Evolutionary conservation across 192 early-diverging fungal species (phyloP), one percentile per base, ranked within the genome.

Genomic region (Powellomyces hirtus): DNA sequence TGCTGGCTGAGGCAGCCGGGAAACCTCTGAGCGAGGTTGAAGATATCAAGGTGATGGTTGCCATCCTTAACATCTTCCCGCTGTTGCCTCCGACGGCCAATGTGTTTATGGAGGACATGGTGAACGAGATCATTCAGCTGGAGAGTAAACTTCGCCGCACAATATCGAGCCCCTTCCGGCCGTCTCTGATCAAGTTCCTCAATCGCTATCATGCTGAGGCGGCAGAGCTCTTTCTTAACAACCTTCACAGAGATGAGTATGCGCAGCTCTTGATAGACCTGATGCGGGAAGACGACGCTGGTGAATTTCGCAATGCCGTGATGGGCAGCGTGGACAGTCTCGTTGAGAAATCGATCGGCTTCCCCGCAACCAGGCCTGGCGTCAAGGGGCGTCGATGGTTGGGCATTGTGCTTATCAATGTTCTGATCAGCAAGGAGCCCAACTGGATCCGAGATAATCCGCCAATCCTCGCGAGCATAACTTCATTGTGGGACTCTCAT

Each of bases 21-120:
- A 89, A 90, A 55, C 85, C 94, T 0, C 77, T 98, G n/a, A 78
- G 84, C 38, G 98, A 99, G 59, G 86, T 95, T 55, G 90, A 97
- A 40, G 90, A 94, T 66, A 93, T 99, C 61, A 89, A 90, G 64
- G 91, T 99, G 57, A 90, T 98, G 62, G 96, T 96, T 4, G 93
- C 91, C 1, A 97, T 98, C 14, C 72, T 98, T 53, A 88, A 97
- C 56, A 89, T 98, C 0, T 98, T 98, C 70, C 90, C 94, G 66
- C 74, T 98, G 53, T 76, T 99, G 31, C 98, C 96, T 1, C 73
- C 94, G 30, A 85, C 92, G 0, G 98, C 98, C 81, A 92, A 78
- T 60, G 80, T 96, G 20, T 96, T 98, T 61, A 80, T 99, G 80
- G 92, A 92, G 45, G 92, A 98, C 22, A 74, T 99, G 27, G 91